A percentile compares a stretch with the other conserved stretches of the same genome.
Evolutionary conservation across 306 rosid species (phyloP).

Genomic region (Hippophae tibetana): DNA sequence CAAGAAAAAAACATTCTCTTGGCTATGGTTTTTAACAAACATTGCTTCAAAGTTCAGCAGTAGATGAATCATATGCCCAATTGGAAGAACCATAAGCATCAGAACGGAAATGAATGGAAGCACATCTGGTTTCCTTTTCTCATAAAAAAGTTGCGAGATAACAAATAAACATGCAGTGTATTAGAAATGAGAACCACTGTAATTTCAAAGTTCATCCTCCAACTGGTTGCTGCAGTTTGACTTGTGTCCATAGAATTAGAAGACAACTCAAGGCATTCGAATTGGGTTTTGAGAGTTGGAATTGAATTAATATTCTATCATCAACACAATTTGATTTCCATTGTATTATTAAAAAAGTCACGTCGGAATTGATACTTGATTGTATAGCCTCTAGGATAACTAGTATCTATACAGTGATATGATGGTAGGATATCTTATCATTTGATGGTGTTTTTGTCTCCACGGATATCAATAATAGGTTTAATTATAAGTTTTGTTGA

Average conservation of each 20-base stretch:
- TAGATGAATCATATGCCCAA: slow-evolving; percentile 43
- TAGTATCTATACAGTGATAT: too few species aligned
- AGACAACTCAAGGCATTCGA: slow-evolving; percentile 25
- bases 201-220: slow-evolving; percentile 52
- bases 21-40: slow-evolving; percentile 18
- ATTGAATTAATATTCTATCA: too few species aligned
- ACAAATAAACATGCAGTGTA: slow-evolving; percentile 41
- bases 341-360: too few species aligned
- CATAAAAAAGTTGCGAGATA: slow-evolving; percentile 45
- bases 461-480: too few species aligned
- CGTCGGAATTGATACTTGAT: too few species aligned
- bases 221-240: slow-evolving; percentile 13
- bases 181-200: slow-evolving; percentile 44
- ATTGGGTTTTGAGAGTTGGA: slow-evolving; percentile 18
- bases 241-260: slow-evolving; percentile 11
- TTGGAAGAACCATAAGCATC: slow-evolving; percentile 41
- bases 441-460: too few species aligned
- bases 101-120: slow-evolving; percentile 45
- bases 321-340: too few species aligned
- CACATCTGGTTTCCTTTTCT: slow-evolving; percentile 33
- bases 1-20: slow-evolving; percentile 14
- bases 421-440: too few species aligned
- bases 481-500: too few species aligned
- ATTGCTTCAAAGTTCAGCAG: slow-evolving; percentile 53
- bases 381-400: too few species aligned